phyloP scores from a whole-genome alignment of 257 asterid genomes.

The Prunella vulgaris region DNA sequence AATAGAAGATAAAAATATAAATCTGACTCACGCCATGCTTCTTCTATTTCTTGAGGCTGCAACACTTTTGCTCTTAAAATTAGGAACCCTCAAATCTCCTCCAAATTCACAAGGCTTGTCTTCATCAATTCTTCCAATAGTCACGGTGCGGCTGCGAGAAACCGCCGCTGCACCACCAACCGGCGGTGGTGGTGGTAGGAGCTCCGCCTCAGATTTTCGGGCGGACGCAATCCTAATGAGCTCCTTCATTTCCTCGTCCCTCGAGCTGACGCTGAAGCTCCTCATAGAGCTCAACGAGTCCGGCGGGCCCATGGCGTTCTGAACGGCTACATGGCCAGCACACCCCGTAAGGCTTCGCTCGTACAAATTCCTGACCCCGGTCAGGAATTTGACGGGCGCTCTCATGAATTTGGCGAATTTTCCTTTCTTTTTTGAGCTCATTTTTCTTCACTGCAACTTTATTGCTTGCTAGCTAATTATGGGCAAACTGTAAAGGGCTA shows the following conservation, averaged over 20 bases:
- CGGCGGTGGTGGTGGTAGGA: conserved; percentile 6
- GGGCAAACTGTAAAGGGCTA: too few species aligned
- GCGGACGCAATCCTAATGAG: conserved; percentile 45
- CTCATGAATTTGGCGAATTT: conserved; percentile 31
- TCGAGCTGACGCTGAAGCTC: conserved; percentile 30
- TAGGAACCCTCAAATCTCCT: conserved; percentile 17
- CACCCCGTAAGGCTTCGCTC: conserved; percentile 34
- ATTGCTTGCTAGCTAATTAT: too few species aligned
- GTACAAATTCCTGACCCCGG: conserved; percentile 47
- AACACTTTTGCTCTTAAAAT: conserved; percentile 37
- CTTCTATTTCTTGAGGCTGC: conserved; percentile 21
- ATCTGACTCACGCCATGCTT: too few species aligned
- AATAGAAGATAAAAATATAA: too few species aligned
- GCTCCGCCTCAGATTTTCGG: conserved; percentile 11
- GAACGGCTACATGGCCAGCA: conserved; percentile 30
- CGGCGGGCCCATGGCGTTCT: conserved; percentile 17
- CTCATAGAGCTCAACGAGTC: conserved; percentile 21
- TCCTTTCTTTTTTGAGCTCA: conserved; percentile 19
- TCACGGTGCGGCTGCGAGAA: conserved; percentile 36
- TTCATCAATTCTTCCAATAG: conserved; percentile 62
- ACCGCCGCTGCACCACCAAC: conserved; percentile 21
- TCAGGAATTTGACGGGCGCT: conserved; percentile 34
- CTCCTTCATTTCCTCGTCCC: conserved; percentile 40
- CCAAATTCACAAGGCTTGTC: conserved; percentile 46
- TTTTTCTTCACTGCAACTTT: neutral